Evolutionary conservation across 305 asterid genomes (phyloP), one percentile per base, ranked within the genome.

Genomic region (Plantago coronopus): DNA sequence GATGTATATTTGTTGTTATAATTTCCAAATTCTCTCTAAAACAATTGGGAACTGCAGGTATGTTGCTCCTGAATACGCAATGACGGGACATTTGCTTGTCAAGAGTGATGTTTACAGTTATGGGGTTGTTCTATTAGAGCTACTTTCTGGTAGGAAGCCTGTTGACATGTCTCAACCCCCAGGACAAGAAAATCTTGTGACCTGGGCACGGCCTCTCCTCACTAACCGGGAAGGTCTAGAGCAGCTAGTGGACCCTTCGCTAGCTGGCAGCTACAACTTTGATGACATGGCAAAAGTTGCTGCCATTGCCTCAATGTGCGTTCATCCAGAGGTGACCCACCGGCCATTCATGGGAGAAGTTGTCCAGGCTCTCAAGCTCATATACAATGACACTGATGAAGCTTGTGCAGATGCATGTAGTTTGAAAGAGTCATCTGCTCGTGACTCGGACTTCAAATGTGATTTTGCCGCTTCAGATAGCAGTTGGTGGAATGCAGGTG

Each of bases 311-410:
- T 89, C 96, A 29, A 83, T 89, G 97, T 91, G 98, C 14, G 98
- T 91, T 37, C 97, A 89, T 74, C 83, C 95, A 0, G 96, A 91
- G 88, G 98, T 89, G 48, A 81, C 93, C 59, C 91, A 88, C n/a
- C 70, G 98, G 22, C 98, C 98, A 15, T 91, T 91, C 68, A 91
- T 91, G 98, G 96, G 98, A 25, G 98, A 91, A 77, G 96, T 86
- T 0, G 98, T 91, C 34, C 98, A 91, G 79, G 98, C 98, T 6
- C 87, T 91, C 22, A 88, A 91, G 74, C 98, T 91, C 71, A 80
- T 91, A 61, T 91, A 78, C 78, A 84, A 88, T 1, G 96, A 91
- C 66, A 62, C 78, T 14, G 96, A 88, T 18, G 95, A 78, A 71
- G 84, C 83, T 2, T 78, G 91, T 51, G 97, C 72, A 2, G 97